These are phyloP conservation scores for Termitomyces sp. DNA, from an alignment of 768 basidiomycete species.

Conservation along the genomic window DNA sequence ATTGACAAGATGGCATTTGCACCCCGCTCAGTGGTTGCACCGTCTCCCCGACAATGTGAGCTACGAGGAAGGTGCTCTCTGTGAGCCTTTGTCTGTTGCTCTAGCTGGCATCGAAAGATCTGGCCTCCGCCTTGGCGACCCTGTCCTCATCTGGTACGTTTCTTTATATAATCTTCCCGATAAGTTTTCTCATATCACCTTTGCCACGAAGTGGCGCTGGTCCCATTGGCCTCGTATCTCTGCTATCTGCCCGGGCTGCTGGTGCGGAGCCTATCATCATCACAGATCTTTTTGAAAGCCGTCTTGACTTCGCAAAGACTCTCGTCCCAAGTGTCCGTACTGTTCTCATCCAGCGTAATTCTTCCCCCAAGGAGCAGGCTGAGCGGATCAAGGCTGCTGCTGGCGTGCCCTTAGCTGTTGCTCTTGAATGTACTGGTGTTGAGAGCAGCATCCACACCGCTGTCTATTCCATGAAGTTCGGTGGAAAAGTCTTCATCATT, in stretches of 20 bases:
- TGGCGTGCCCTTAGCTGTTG: constrained; percentile 41
- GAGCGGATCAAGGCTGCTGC: constrained; percentile 46
- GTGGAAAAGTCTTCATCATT: constrained; percentile 65
- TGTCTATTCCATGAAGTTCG: constrained; percentile 56
- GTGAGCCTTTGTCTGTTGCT: constrained; percentile 63
- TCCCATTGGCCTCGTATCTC: constrained; percentile 57
- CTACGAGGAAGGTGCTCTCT: constrained; percentile 63
- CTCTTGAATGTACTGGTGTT: constrained; percentile 61
- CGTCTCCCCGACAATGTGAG: constrained; percentile 55
- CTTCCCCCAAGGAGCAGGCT: constrained; percentile 43
- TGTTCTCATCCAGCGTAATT: constrained; percentile 44
- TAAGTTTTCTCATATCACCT: not conserved
- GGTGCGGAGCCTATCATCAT: constrained; percentile 68
- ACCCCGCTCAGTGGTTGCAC: constrained; percentile 65
- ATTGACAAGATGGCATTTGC: constrained; percentile 58
- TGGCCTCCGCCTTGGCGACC: constrained; percentile 58
- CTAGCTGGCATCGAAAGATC: constrained; percentile 64
- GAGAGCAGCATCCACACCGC: constrained; percentile 59
- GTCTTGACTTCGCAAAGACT: constrained; percentile 60
- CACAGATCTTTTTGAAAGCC: constrained; percentile 59
- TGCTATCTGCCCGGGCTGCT: constrained; percentile 60
- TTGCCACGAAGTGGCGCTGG: constrained; percentile 47
- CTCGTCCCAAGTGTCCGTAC: constrained; percentile 54
- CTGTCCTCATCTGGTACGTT: constrained; percentile 51
- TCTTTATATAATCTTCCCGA: not conserved